Percentiles rank a stretch among this genome's conserved stretches.
phyloP scores from a whole-genome alignment of 345 rosid genomes.

The Gossypium australe region DNA sequence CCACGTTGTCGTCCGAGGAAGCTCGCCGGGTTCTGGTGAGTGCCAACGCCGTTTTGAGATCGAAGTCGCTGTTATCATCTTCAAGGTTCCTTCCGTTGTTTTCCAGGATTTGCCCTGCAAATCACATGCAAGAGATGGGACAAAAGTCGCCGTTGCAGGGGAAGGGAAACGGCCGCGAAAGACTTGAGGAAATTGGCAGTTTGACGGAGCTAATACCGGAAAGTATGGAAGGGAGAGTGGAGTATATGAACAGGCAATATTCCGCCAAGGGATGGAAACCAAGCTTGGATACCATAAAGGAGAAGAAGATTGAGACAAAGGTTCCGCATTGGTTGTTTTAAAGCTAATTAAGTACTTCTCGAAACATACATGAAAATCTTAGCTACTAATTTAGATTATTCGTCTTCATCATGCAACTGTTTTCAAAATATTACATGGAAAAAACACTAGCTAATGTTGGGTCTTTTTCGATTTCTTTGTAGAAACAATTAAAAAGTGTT shows the following conservation, averaged over 20 bases:
- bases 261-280: conserved; percentile 71
- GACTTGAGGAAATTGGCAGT: background rate
- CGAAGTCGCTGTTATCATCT: conserved; percentile 24
- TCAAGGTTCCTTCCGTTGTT: conserved; percentile 34
- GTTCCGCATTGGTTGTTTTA: conserved; percentile 41
- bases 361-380: no score
- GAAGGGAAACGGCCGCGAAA: conserved; percentile 13
- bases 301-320: conserved; percentile 47
- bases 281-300: conserved; percentile 54
- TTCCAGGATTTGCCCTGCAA: conserved; percentile 33
- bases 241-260: conserved; percentile 44
- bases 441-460: no score
- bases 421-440: no score
- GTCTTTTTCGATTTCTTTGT: no score
- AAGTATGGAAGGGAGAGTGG: conserved; percentile 30
- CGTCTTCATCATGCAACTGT: no score
- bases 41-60: conserved; percentile 36
- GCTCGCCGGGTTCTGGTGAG: conserved; percentile 32
- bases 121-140: background rate
- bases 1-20: conserved; percentile 34
- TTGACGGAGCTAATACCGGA: conserved; percentile 22
- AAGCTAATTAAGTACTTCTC: background rate
- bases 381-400: no score
- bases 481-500: no score
- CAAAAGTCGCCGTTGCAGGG: conserved; percentile 3